Conservation (phyloP, 1,284 basidiomycete genomes). For the Tilletia walkeri region DNA sequence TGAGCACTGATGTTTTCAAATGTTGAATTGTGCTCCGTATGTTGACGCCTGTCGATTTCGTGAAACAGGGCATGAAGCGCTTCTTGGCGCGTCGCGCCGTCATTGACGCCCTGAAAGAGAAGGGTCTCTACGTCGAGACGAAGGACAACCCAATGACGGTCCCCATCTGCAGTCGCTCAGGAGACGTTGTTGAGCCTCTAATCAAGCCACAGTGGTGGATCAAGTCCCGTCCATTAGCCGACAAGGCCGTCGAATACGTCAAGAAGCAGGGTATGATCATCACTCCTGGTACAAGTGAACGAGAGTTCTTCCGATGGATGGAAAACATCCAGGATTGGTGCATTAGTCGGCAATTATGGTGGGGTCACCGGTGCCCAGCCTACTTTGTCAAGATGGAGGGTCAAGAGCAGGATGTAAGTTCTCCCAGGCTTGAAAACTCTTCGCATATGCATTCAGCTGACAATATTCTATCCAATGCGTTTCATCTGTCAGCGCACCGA, state of each 20-base stretch:
- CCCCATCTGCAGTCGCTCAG: conserved; percentile 58
- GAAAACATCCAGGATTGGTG: conserved; percentile 98
- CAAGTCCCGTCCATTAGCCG: conserved; percentile 84
- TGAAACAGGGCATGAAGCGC: conserved; percentile 64
- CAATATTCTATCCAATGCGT: neutral
- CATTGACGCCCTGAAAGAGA: conserved; percentile 79
- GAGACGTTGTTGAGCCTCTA: conserved; percentile 91
- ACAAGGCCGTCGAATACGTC: conserved; percentile 69
- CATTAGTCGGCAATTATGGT: conserved; percentile 97
- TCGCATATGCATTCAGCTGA: neutral
- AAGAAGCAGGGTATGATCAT: conserved; percentile 64
- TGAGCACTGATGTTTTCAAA: conserved; percentile 39
- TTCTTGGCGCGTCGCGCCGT: conserved; percentile 89
- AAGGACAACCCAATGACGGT: conserved; percentile 66
- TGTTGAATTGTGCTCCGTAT: conserved; percentile 62
- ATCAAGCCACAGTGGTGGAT: conserved; percentile 99
- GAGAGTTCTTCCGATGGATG: conserved; percentile 96
- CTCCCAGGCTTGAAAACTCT: conserved; percentile 58
- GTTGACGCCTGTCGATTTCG: conserved; percentile 14
- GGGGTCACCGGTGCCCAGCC: conserved; percentile 95
- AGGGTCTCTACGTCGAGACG: conserved; percentile 81
- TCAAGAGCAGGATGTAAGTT: conserved; percentile 63
- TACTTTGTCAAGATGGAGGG: conserved; percentile 89
- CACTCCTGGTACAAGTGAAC: conserved; percentile 78
- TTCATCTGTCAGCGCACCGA: conserved; percentile 27